Conservation (phyloP, 169 alveolate species). For the Prorocentrum cordatum region DNA sequence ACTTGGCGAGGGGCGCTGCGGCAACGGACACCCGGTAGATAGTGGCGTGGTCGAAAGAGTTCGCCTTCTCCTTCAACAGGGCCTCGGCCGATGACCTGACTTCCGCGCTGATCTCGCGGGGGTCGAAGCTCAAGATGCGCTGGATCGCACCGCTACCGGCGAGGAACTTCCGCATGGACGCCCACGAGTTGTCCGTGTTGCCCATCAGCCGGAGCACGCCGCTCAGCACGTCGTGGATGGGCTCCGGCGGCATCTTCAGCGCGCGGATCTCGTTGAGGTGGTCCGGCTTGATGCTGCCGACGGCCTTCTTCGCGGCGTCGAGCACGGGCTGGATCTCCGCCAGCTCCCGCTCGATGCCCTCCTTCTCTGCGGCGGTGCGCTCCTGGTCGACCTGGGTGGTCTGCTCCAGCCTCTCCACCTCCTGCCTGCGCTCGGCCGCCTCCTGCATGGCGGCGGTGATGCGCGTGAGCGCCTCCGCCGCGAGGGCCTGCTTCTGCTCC, state of each 20-base stretch:
- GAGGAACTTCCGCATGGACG: slow-evolving; percentile 76
- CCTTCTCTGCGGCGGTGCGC: slow-evolving; percentile 78
- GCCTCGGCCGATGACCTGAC: slow-evolving; percentile 80
- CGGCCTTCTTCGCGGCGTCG: slow-evolving; percentile 84
- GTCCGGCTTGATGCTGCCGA: slow-evolving; percentile 81
- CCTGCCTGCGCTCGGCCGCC: slow-evolving; percentile 83
- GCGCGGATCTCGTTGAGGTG: slow-evolving; percentile 83
- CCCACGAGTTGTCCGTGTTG: slow-evolving; percentile 79
- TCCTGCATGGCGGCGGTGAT: slow-evolving; percentile 83
- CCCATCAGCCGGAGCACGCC: slow-evolving; percentile 87
- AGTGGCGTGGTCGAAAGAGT: slow-evolving; percentile 79
- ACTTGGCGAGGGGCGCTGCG: slow-evolving; percentile 88
- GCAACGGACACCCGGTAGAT: slow-evolving; percentile 83
- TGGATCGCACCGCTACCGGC: slow-evolving; percentile 69
- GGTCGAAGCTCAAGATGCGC: slow-evolving; percentile 82
- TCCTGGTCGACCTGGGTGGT: slow-evolving; percentile 79
- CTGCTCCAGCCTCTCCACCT: slow-evolving; percentile 79
- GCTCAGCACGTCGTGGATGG: slow-evolving; percentile 84
- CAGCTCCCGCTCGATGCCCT: slow-evolving; percentile 81
- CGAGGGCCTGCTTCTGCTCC: slow-evolving; percentile 80
- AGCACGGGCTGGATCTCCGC: slow-evolving; percentile 84
- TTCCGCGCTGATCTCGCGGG: slow-evolving; percentile 78
- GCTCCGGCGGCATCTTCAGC: slow-evolving; percentile 86
- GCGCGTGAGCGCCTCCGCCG: slow-evolving; percentile 81
- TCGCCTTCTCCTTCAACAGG: slow-evolving; percentile 78